Conservation (phyloP, 495 filamentous ascomycete species). For the Talaromyces adpressus region DNA sequence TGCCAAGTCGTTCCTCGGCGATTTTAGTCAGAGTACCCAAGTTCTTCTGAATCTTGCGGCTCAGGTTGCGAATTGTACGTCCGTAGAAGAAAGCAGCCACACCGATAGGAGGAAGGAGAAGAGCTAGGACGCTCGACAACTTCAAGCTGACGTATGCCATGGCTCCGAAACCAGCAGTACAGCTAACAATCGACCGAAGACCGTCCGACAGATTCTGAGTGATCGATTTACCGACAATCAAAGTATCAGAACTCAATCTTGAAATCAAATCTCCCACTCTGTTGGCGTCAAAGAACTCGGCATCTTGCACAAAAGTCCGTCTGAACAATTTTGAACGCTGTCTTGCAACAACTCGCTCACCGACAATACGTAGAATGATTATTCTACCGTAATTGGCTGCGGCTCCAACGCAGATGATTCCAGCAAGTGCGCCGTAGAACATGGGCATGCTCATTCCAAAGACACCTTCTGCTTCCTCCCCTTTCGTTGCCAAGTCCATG, state of each 20-base stretch:
- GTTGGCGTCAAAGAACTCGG: slow-evolving; percentile 98
- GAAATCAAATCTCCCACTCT: slow-evolving; percentile 94
- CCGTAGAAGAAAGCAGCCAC: slow-evolving; percentile 88
- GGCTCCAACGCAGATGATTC: slow-evolving; percentile 65
- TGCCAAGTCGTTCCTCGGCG: slow-evolving; percentile 90
- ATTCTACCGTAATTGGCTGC: slow-evolving; percentile 91
- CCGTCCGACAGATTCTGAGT: slow-evolving; percentile 97
- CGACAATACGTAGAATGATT: slow-evolving; percentile 88
- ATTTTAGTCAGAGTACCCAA: slow-evolving; percentile 90
- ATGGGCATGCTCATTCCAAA: slow-evolving; percentile 69
- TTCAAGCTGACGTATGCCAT: slow-evolving; percentile 94
- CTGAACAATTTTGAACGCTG: slow-evolving; percentile 85
- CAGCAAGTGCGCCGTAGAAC: slow-evolving; percentile 70
- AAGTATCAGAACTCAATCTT: slow-evolving; percentile 87
- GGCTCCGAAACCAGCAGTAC: slow-evolving; percentile 74
- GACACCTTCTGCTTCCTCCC: slow-evolving; percentile 44
- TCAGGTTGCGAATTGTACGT: slow-evolving; percentile 75
- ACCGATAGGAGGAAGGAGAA: slow-evolving; percentile 91
- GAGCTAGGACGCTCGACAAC: slow-evolving; percentile 73
- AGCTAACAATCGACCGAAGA: slow-evolving; percentile 78
- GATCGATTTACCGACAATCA: slow-evolving; percentile 96
- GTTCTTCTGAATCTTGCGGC: slow-evolving; percentile 85
- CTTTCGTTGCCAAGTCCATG: slow-evolving; percentile 73
- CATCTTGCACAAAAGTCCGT: slow-evolving; percentile 86
- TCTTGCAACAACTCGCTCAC: slow-evolving; percentile 86